phyloP scores from a whole-genome alignment of 306 rosid genomes.

The Clitoria ternatea region DNA sequence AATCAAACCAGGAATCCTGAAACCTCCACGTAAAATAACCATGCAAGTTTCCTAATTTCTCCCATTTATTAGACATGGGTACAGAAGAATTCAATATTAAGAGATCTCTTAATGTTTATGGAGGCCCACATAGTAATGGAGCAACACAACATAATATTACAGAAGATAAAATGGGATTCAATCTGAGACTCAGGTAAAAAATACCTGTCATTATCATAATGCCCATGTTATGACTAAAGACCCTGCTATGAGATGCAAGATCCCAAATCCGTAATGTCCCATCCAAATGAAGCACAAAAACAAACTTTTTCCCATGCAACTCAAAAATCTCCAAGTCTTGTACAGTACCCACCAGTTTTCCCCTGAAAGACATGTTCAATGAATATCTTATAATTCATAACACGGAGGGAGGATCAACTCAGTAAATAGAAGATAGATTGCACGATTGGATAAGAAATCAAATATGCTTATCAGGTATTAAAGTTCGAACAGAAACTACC shows the following conservation, averaged over 20 bases:
- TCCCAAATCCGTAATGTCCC: conserved; percentile 87
- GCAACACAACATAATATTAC: background rate
- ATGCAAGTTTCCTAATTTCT: conserved; percentile 11
- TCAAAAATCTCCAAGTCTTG: conserved; percentile 67
- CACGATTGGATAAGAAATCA: background rate
- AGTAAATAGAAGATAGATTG: conserved; percentile 2
- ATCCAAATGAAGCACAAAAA: conserved; percentile 83
- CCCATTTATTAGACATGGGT: conserved; percentile 3
- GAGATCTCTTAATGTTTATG: background rate
- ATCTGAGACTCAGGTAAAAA: conserved; percentile 17
- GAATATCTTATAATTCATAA: conserved; percentile 10
- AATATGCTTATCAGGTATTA: background rate
- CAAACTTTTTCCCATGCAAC: conserved; percentile 52
- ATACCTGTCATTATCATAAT: conserved; percentile 53
- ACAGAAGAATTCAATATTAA: conserved; percentile 7
- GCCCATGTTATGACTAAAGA: conserved; percentile 56
- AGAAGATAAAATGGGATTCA: background rate
- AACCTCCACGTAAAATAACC: conserved; percentile 6
- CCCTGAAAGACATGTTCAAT: conserved; percentile 54
- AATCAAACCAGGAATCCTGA: conserved; percentile 17
- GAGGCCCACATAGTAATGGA: background rate
- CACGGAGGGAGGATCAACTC: background rate
- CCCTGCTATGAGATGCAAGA: conserved; percentile 50
- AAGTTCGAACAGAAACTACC: conserved; percentile 40
- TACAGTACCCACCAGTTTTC: conserved; percentile 60